Percentiles rank a stretch among this genome's conserved stretches.
These are phyloP conservation scores for Aspergillus ibericus DNA, from an alignment of 2,329 filamentous ascomycete genomes.

Conservation along the genomic window DNA sequence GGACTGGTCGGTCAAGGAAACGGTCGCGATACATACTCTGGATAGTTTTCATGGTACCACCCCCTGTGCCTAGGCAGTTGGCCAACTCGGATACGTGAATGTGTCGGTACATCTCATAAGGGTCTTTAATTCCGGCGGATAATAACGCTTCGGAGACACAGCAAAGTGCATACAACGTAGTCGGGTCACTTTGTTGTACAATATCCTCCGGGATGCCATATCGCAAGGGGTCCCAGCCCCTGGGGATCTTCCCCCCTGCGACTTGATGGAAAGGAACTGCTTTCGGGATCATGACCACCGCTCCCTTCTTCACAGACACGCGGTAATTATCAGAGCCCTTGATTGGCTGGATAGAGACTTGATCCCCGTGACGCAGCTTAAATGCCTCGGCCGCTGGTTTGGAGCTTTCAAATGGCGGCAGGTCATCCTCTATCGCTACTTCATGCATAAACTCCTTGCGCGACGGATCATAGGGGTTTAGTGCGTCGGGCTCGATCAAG, in stretches of 20 bases:
- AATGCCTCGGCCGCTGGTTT: constrained; percentile 18
- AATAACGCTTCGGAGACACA: constrained; percentile 65
- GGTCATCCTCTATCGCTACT: constrained; percentile 72
- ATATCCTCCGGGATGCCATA: constrained; percentile 96
- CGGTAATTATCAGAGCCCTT: constrained; percentile 82
- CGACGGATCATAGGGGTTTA: constrained; percentile 17
- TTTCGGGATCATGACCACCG: constrained; percentile 68
- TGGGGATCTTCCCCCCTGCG: constrained; percentile 53
- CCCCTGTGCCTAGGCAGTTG: constrained; percentile 95
- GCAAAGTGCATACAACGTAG: constrained; percentile 22
- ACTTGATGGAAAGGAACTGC: constrained; percentile 17
- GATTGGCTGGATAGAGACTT: constrained; percentile 56
- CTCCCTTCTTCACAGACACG: constrained; percentile 68
- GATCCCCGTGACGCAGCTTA: constrained; percentile 37
- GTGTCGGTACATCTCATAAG: constrained; percentile 98
- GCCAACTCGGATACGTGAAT: constrained; percentile 94
- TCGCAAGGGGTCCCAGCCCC: constrained; percentile 89
- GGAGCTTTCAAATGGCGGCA: constrained; percentile 20
- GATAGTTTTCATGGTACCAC: constrained; percentile 85
- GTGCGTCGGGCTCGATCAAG: constrained; percentile 86
- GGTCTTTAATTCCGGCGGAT: constrained; percentile 88
- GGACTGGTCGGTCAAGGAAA: constrained; percentile 65
- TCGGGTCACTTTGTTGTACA: constrained; percentile 50
- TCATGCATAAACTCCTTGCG: constrained; percentile 89
- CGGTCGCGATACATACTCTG: constrained; percentile 96